Percentiles rank a stretch among this genome's conserved stretches.
Evolutionary conservation across 1,284 basidiomycete genomes (phyloP).

Genomic region (Leccinum colubrinum): DNA sequence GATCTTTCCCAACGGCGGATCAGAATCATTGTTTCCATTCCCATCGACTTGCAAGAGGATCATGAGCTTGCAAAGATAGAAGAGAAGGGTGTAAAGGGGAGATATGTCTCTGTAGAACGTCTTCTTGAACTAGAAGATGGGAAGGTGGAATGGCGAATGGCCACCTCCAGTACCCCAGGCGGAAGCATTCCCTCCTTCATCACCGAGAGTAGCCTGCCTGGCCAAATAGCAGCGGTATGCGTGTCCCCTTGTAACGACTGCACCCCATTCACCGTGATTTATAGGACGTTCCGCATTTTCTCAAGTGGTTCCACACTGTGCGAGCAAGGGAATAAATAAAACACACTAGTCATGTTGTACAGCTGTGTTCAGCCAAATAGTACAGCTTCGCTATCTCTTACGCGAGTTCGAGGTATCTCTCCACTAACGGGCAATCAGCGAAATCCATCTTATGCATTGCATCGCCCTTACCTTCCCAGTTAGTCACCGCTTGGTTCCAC

Average conservation of each 20-base stretch:
- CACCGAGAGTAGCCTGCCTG: conserved; percentile 55
- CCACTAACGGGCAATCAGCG: conserved; percentile 49
- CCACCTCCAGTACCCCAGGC: conserved; percentile 70
- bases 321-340: conserved; percentile 21
- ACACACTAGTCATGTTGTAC: conserved; percentile 21
- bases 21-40: conserved; percentile 69
- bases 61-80: conserved; percentile 59
- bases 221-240: conserved; percentile 59
- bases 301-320: conserved; percentile 42
- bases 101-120: conserved; percentile 69
- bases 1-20: background rate
- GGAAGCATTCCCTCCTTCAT: conserved; percentile 66
- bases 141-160: conserved; percentile 75
- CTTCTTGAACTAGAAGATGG: conserved; percentile 62
- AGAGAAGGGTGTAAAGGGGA: conserved; percentile 64
- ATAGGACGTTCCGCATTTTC: conserved; percentile 70
- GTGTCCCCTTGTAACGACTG: background rate
- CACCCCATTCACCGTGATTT: conserved; percentile 3
- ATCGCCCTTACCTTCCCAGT: conserved; percentile 79
- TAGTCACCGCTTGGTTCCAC: conserved; percentile 89
- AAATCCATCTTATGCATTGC: background rate
- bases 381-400: conserved; percentile 29
- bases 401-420: conserved; percentile 81
- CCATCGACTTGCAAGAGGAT: conserved; percentile 61
- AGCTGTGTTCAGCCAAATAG: background rate